Evolutionary conservation across 2,329 filamentous ascomycete genomes (phyloP), one percentile per base, ranked within the genome.

Genomic region (Aspergillus hortae): DNA sequence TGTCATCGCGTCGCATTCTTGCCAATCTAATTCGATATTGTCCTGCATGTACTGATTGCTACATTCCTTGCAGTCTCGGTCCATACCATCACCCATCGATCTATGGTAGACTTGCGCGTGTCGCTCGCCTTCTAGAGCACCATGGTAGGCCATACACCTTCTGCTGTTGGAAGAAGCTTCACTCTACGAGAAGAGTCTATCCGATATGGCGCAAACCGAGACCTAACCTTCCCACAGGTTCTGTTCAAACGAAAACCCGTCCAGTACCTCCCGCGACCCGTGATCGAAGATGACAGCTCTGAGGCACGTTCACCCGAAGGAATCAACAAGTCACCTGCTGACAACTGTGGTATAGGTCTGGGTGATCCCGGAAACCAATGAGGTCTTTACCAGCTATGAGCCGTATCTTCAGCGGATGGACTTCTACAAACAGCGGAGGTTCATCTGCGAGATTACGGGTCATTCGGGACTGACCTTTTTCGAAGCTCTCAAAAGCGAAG

Each of bases 231-330:
- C 23, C 36, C 47, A 21, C 67, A 97, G 92, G 92, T 99, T 63
- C 82, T 96, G 59, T 96, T 89, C 74, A 97, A 97, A 78, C 85
- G 94, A 65, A 97, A 97, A 75, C 92, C 92, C 52, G 91, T 97
- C 67, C 86, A 89, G 74, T 88, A 90, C 69, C 78, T 92, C 60
- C 81, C 88, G 46, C 80, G 81, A 44, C 87, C 88, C 19, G 77
- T 82, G 48, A 83, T 92, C 60, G 81, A 91, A 61, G 86, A 94
- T 77, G 90, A 95, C 60, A 85, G 89, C 64, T 80, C 83, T 62
- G 91, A 97, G 82, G 92, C 92, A 80, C 63, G 81, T 68, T 51
- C 54, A 49, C 44, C 44, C 19, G 15, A 25, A 52, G 38, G 53
- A 49, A 51, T 53, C 30, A 42, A 36, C 52, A 38, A 19, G 54